Conservation (phyloP, 106 monocot genomes). For the Dioscorea zingiberensis region DNA sequence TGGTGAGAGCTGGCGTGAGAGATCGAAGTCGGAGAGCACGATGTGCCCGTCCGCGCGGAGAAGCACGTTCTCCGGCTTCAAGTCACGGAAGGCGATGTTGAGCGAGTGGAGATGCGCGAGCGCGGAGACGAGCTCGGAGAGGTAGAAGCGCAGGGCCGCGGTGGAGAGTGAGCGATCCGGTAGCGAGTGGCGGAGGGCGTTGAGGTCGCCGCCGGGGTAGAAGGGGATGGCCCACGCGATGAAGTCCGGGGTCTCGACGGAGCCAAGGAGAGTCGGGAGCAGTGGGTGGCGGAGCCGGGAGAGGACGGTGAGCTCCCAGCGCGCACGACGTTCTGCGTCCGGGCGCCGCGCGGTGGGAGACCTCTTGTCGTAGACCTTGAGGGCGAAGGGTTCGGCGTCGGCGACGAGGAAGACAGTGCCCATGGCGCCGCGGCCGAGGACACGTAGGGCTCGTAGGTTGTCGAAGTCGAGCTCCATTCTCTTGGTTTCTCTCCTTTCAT, state of each 20-base stretch:
- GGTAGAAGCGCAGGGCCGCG: slow-evolving; percentile 77
- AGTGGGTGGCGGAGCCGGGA: slow-evolving; percentile 56
- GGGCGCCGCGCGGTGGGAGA: slow-evolving; percentile 14
- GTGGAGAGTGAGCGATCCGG: slow-evolving; percentile 68
- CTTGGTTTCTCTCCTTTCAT: background rate
- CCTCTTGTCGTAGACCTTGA: slow-evolving; percentile 73
- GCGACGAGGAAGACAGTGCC: slow-evolving; percentile 88
- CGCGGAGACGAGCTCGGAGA: slow-evolving; percentile 66
- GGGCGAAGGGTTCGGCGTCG: slow-evolving; percentile 37
- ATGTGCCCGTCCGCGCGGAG: slow-evolving; percentile 68
- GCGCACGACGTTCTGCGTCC: slow-evolving; percentile 57
- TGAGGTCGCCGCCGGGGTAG: slow-evolving; percentile 86
- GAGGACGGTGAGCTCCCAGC: slow-evolving; percentile 73
- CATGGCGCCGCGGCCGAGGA: slow-evolving; percentile 84
- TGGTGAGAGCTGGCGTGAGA: slow-evolving; percentile 55
- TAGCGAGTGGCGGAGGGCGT: slow-evolving; percentile 63
- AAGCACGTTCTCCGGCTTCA: slow-evolving; percentile 95
- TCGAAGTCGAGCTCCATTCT: slow-evolving; percentile 61
- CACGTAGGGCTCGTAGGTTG: slow-evolving; percentile 40
- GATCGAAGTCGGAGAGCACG: slow-evolving; percentile 91
- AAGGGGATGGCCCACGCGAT: slow-evolving; percentile 82
- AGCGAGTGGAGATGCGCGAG: slow-evolving; percentile 71
- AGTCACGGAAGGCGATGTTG: slow-evolving; percentile 74
- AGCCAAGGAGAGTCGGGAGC: slow-evolving; percentile 69
- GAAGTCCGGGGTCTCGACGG: slow-evolving; percentile 46